Conservation (phyloP, 192 early-diverging fungal species). For the Coemansia sp. region DNA sequence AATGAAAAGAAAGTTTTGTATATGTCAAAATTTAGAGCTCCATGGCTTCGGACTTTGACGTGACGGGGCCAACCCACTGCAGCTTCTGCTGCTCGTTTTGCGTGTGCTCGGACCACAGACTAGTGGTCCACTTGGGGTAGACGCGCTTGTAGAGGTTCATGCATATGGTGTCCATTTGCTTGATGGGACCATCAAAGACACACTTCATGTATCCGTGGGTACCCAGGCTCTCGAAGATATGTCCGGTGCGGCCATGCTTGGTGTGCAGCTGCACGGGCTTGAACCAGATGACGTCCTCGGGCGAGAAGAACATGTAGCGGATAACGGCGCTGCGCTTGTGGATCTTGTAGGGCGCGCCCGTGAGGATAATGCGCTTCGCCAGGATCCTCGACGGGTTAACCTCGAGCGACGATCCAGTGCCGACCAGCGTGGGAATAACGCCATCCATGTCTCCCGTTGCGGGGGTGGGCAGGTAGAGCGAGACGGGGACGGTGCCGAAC, state of each 20-base stretch:
- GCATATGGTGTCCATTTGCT: constrained; percentile 93
- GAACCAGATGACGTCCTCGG: constrained; percentile 93
- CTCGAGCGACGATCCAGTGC: constrained; percentile 74
- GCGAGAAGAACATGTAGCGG: constrained; percentile 96
- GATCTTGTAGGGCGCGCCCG: constrained; percentile 94
- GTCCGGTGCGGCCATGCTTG: constrained; percentile 88
- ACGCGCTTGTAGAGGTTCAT: constrained; percentile 97
- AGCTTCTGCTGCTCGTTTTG: constrained; percentile 17
- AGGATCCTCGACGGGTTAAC: constrained; percentile 82
- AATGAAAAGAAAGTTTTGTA: neutral
- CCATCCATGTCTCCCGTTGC: neutral
- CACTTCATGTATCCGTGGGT: constrained; percentile 99
- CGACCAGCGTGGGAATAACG: constrained; percentile 59
- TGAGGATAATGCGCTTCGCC: constrained; percentile 92
- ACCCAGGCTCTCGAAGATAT: constrained; percentile 91
- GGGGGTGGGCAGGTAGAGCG: constrained; percentile 73
- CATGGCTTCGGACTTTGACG: constrained; percentile 17
- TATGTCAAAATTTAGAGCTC: constrained; percentile 14
- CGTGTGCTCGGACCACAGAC: constrained; percentile 44
- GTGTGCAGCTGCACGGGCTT: constrained; percentile 92
- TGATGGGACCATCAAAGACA: constrained; percentile 84
- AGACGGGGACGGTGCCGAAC: constrained; percentile 81
- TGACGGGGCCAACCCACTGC: constrained; percentile 29
- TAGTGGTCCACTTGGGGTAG: constrained; percentile 94
- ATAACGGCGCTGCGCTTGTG: constrained; percentile 91